These are phyloP conservation scores for Nosema granulosis DNA, from an alignment of 371 early-diverging fungal genomes.

Conservation along the genomic window DNA sequence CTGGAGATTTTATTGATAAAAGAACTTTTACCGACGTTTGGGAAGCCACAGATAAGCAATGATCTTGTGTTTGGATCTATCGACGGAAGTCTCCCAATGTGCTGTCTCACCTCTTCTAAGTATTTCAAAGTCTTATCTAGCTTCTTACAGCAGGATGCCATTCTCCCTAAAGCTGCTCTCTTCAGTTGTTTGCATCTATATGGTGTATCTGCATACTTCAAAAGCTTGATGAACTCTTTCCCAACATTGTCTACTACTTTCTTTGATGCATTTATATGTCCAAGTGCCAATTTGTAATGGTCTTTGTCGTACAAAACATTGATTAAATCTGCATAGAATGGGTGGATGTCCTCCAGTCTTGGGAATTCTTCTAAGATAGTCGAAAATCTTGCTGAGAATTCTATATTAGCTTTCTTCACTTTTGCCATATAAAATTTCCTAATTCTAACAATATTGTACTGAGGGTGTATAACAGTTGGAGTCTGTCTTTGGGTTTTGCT, in stretches of 20 bases:
- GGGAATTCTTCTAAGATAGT: slow-evolving; percentile 91
- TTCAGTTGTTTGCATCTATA: slow-evolving; percentile 98
- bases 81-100: slow-evolving; percentile 87
- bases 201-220: slow-evolving; percentile 98
- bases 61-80: slow-evolving; percentile 98
- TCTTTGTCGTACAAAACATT: slow-evolving; percentile 99
- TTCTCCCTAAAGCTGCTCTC: slow-evolving; percentile 91
- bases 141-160: slow-evolving; percentile 98
- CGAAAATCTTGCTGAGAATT: slow-evolving; percentile 87
- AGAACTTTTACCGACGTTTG: slow-evolving; percentile 98
- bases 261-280: slow-evolving; percentile 92
- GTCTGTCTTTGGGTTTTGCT: slow-evolving; percentile 98
- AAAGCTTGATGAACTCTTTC: slow-evolving; percentile 88
- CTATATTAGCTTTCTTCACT: slow-evolving; percentile 88
- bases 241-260: slow-evolving; percentile 87
- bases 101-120: slow-evolving; percentile 97
- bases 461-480: slow-evolving; percentile 92
- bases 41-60: slow-evolving; percentile 95
- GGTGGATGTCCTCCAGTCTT: slow-evolving; percentile 97
- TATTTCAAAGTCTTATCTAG: slow-evolving; percentile 94
- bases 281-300: slow-evolving; percentile 98
- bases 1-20: slow-evolving; percentile 98
- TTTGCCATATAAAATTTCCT: slow-evolving; percentile 98
- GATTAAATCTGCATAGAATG: slow-evolving; percentile 98
- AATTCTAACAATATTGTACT: slow-evolving; percentile 88